phyloP scores from a whole-genome alignment of 164 flowering plant species.

The Macadamia integrifolia region DNA sequence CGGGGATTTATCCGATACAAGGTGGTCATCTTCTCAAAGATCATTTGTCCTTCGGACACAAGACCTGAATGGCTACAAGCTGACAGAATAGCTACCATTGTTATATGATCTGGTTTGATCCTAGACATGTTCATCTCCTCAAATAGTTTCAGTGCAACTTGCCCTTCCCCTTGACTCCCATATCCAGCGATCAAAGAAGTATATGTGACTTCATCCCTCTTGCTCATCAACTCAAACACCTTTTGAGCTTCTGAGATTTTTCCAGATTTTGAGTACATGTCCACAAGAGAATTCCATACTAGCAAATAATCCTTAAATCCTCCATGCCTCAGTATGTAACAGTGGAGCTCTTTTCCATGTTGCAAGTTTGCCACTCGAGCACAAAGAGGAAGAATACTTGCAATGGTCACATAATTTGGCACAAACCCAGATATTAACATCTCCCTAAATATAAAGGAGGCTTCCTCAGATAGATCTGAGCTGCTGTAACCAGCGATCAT shows the following conservation, averaged over 20 bases:
- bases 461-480: conserved; percentile 40
- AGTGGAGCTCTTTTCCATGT: conserved; percentile 61
- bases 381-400: conserved; percentile 56
- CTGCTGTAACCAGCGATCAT: conserved; percentile 48
- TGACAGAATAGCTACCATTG: conserved; percentile 58
- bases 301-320: conserved; percentile 32
- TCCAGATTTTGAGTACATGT: conserved; percentile 62
- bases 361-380: conserved; percentile 53
- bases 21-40: conserved; percentile 39
- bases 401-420: conserved; percentile 59
- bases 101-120: conserved; percentile 52
- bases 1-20: conserved; percentile 32
- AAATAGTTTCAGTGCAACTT: conserved; percentile 34
- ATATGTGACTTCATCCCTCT: conserved; percentile 50
- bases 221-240: conserved; percentile 38
- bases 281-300: conserved; percentile 59
- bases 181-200: conserved; percentile 61
- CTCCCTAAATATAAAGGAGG: conserved; percentile 39
- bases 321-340: conserved; percentile 36
- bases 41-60: conserved; percentile 31
- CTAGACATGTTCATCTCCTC: conserved; percentile 39
- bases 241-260: conserved; percentile 37
- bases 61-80: conserved; percentile 69
- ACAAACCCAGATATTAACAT: conserved; percentile 37
- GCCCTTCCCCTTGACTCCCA: conserved; percentile 56